Evolutionary conservation across 208 protist genomes (phyloP).

Genomic region (Wallacemonas rigidus): DNA sequence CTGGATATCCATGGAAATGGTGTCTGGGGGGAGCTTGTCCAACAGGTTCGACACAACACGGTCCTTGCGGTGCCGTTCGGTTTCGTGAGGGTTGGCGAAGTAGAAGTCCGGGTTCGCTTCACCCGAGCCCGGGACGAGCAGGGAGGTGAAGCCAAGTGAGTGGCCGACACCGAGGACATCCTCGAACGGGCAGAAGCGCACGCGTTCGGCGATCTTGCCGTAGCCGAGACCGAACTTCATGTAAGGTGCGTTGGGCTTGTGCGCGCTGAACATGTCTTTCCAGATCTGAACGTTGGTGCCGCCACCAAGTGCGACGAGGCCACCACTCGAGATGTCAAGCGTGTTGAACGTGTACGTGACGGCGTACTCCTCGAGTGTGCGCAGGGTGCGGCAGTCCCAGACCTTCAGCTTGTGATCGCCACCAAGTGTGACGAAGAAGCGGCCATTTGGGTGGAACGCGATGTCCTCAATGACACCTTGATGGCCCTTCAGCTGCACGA

Average conservation of each 20-base stretch:
- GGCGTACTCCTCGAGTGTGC: slow-evolving; percentile 88
- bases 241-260: slow-evolving; percentile 78
- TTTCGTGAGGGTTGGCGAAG: slow-evolving; percentile 94
- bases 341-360: slow-evolving; percentile 81
- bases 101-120: slow-evolving; percentile 94
- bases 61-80: slow-evolving; percentile 88
- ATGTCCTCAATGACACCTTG: slow-evolving; percentile 85
- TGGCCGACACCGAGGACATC: slow-evolving; percentile 91
- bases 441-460: slow-evolving; percentile 85
- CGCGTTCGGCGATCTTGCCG: slow-evolving; percentile 73
- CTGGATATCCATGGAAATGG: slow-evolving; percentile 91
- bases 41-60: slow-evolving; percentile 83
- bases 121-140: slow-evolving; percentile 89
- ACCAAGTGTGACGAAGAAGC: slow-evolving; percentile 96
- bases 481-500: slow-evolving; percentile 97
- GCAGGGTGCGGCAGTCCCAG: slow-evolving; percentile 97
- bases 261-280: slow-evolving; percentile 78
- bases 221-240: slow-evolving; percentile 91
- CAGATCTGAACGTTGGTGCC: slow-evolving; percentile 87
- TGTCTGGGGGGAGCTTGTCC: slow-evolving; percentile 94
- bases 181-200: slow-evolving; percentile 91
- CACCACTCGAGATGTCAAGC: slow-evolving; percentile 82
- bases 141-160: slow-evolving; percentile 83
- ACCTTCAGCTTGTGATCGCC: slow-evolving; percentile 96
- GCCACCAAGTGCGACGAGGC: slow-evolving; percentile 86